phyloP scores from a whole-genome alignment of 2,329 filamentous ascomycete genomes.

The Tolypocladium album region DNA sequence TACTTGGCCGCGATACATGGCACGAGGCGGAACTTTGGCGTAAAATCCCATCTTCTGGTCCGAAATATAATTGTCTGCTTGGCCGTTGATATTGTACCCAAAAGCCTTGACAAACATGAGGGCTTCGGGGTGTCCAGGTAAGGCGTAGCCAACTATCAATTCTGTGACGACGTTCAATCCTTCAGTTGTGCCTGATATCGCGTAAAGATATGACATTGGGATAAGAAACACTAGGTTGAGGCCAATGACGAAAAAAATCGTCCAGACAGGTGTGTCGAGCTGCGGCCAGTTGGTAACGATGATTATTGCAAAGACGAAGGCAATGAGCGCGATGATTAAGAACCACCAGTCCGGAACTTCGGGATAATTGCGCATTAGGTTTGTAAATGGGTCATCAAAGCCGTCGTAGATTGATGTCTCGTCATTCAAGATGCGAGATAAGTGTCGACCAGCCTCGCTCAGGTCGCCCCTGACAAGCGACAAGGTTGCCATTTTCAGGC shows the following conservation, averaged over 20 bases:
- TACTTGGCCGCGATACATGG: conserved; percentile 28
- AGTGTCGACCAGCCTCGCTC: conserved; percentile 13
- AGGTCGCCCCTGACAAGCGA: conserved; percentile 22
- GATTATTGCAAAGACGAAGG: conserved; percentile 22
- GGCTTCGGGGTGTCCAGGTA: conserved; percentile 21
- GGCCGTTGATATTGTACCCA: conserved; percentile 29
- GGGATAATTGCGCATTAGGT: conserved; percentile 30
- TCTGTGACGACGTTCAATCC: conserved; percentile 39
- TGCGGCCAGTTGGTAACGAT: conserved; percentile 16
- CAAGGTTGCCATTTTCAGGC: conserved; percentile 14
- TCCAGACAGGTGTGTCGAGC: conserved; percentile 17
- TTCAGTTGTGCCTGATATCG: conserved; percentile 30
- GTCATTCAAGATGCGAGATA: conserved; percentile 21
- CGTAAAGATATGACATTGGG: conserved; percentile 27
- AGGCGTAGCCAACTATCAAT: conserved; percentile 16
- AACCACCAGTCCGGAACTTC: conserved; percentile 41
- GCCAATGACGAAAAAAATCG: conserved; percentile 19
- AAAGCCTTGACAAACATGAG: conserved; percentile 41
- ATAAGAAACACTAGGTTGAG: conserved; percentile 28
- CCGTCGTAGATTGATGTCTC: conserved; percentile 28
- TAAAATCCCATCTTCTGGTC: conserved; percentile 23
- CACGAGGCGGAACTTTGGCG: conserved; percentile 19
- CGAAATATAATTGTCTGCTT: conserved; percentile 26
- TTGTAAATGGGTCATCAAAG: conserved; percentile 30
- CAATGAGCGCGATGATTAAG: conserved; percentile 8